Conservation (phyloP, 1,284 basidiomycete species). For the Phlebopus sp. region DNA sequence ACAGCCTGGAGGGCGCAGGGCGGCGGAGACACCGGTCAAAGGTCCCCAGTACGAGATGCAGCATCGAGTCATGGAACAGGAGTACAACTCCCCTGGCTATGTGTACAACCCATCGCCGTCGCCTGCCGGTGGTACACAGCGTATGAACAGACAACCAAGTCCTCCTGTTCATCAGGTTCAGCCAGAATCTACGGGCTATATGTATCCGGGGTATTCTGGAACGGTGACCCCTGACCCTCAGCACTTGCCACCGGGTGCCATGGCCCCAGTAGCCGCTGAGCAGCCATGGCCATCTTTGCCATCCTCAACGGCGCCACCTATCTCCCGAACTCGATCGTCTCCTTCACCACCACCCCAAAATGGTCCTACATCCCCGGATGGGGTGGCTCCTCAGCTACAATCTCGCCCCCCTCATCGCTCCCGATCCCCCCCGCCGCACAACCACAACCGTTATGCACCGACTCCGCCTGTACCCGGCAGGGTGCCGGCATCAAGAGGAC, state of each 20-base stretch:
- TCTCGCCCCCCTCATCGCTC: constrained; percentile 20
- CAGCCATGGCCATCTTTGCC: constrained; percentile 12
- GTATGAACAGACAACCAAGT: constrained; percentile 32
- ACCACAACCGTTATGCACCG: constrained; percentile 38
- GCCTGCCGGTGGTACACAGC: constrained; percentile 25
- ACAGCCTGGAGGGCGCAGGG: constrained; percentile 47
- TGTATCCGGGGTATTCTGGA: constrained; percentile 14
- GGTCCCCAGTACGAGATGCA: constrained; percentile 93
- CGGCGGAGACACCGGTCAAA: constrained; percentile 83
- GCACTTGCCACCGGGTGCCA: constrained; percentile 14
- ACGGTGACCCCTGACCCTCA: constrained; percentile 18
- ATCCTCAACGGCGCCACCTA: constrained; percentile 13
- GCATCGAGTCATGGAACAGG: constrained; percentile 87
- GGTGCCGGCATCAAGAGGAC: constrained; percentile 36
- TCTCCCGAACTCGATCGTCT: constrained; percentile 18
- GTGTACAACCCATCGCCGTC: constrained; percentile 33
- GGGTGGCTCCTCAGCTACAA: constrained; percentile 10
- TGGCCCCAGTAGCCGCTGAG: constrained; percentile 8
- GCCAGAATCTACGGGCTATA: constrained; percentile 22
- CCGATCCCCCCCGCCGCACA: constrained; percentile 40
- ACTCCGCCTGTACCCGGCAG: constrained; percentile 20
- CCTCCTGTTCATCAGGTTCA: constrained; percentile 27
- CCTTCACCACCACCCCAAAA: constrained; percentile 30
- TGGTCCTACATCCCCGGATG: constrained; percentile 15
- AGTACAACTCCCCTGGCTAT: constrained; percentile 47